phyloP scores from a whole-genome alignment of 257 asterid species.

The Coffea eugenioides region DNA sequence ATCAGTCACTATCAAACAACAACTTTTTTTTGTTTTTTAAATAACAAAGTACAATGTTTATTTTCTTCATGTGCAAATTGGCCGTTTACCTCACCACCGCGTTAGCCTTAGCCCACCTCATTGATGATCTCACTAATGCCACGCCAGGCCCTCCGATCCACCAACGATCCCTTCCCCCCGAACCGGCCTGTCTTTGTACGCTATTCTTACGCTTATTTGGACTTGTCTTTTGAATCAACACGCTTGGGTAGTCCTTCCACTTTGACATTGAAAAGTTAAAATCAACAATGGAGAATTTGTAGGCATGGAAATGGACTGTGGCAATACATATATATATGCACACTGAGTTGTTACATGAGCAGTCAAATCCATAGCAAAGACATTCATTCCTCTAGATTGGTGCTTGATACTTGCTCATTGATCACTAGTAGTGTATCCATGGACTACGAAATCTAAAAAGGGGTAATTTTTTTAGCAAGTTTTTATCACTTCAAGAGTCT shows the following conservation, averaged over 20 bases:
- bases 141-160: no score
- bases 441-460: background rate
- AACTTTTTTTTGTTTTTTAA: background rate
- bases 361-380: constrained; percentile 7
- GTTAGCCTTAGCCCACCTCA: background rate
- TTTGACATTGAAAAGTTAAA: constrained; percentile 4
- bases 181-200: constrained; percentile 23
- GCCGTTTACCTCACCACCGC: background rate
- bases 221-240: constrained; percentile 42
- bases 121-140: background rate
- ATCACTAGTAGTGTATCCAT: background rate
- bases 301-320: constrained; percentile 13
- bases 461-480: background rate
- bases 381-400: background rate
- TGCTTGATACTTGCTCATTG: background rate
- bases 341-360: background rate
- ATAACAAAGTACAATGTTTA: background rate
- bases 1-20: background rate
- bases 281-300: background rate
- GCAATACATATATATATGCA: constrained; percentile 12
- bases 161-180: no score
- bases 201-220: constrained; percentile 44
- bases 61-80: background rate
- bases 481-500: background rate
- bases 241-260: constrained; percentile 25